A percentile compares a stretch with the other conserved stretches of the same genome.
Evolutionary conservation across 805 yeast genomes (phyloP).

Genomic region (Lipomyces sp.): DNA sequence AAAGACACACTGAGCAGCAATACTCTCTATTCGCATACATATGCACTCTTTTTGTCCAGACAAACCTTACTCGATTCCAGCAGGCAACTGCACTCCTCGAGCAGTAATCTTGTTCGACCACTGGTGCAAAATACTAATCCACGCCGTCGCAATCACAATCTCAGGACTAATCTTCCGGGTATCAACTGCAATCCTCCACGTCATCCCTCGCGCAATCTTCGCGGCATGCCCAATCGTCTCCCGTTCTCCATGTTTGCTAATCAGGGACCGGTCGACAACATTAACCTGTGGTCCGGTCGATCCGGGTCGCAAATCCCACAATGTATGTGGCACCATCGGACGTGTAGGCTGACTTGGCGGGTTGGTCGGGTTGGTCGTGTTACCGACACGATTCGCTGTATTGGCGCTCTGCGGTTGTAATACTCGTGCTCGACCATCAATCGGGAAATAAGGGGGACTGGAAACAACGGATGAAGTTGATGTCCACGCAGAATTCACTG

Average conservation of each 20-base stretch:
- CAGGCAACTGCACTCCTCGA: slow-evolving; percentile 25
- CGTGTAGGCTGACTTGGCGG: not conserved
- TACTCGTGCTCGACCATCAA: slow-evolving; percentile 6
- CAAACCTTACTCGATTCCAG: slow-evolving; percentile 7
- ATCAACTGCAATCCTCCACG: slow-evolving; percentile 33
- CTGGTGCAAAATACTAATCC: slow-evolving; percentile 34
- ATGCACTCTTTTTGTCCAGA: not conserved
- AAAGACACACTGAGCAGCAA: slow-evolving; percentile 6
- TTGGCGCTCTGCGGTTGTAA: slow-evolving; percentile 8
- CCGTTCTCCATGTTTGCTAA: slow-evolving; percentile 5
- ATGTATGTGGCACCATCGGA: not conserved
- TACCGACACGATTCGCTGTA: not conserved
- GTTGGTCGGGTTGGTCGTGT: slow-evolving; percentile 1
- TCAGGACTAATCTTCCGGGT: slow-evolving; percentile 30
- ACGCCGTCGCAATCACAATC: slow-evolving; percentile 35
- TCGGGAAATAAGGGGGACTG: not conserved
- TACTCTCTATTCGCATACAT: not conserved
- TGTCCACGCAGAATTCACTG: slow-evolving; percentile 7
- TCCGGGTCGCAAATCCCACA: slow-evolving; percentile 15
- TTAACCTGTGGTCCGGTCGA: slow-evolving; percentile 12
- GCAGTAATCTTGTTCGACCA: slow-evolving; percentile 22
- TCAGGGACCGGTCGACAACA: not conserved
- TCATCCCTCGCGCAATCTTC: slow-evolving; percentile 27
- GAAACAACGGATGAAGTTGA: not conserved
- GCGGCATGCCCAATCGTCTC: slow-evolving; percentile 32